Base-by-base conservation (phyloP, 495 filamentous ascomycete genomes). In the Trichodelitschia bisporula region DNA sequence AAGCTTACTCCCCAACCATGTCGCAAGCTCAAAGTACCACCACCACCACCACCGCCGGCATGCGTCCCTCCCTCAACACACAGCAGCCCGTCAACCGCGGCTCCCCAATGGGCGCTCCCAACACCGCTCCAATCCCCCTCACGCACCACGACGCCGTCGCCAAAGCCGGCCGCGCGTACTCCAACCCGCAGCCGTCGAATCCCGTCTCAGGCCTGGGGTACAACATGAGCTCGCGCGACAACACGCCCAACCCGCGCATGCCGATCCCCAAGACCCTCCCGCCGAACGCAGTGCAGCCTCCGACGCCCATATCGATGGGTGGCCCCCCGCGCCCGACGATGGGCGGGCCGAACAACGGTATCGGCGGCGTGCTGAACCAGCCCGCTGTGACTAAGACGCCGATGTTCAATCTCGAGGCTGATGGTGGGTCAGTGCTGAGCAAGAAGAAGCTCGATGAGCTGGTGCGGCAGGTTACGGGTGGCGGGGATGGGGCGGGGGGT, bases 371-470 rank as follows among this genome's bases (percentile, higher is more conserved):
- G 33, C 72, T 92, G 64, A 65, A 69, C 17, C 82, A 92, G 41
- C 84, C 89, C 1, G 78, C 72, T 2, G 61, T 95, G 33, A 53
- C 69, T 34, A 86, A 80, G 42, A 66, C 72, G 36, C 80, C 82
- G 0, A 58, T 66, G 0, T 84, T 69, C 44, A 72, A 76, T 19
- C 69, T 91, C 27, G 84, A 93, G 44, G 77, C 76, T 18, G 79
- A 86, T 40, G 80, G 76, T 9, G 79, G 90, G 47, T 66, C 79
- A 14, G 69, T 97, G 2, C 58, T 95, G 11, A 83, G 70, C 52
- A 91, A 90, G 66, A 83, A 84, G 55, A 93, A 91, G 58, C 64
- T 97, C 19, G 82, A 97, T 47, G 83, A 92, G 44, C 59, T 97
- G 18, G 80, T 93, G 3, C 70, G 80, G 27, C 80, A 93, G 49